Conservation (phyloP, 2,329 filamentous ascomycete genomes). For the Byssoonygena ceratinophila region DNA sequence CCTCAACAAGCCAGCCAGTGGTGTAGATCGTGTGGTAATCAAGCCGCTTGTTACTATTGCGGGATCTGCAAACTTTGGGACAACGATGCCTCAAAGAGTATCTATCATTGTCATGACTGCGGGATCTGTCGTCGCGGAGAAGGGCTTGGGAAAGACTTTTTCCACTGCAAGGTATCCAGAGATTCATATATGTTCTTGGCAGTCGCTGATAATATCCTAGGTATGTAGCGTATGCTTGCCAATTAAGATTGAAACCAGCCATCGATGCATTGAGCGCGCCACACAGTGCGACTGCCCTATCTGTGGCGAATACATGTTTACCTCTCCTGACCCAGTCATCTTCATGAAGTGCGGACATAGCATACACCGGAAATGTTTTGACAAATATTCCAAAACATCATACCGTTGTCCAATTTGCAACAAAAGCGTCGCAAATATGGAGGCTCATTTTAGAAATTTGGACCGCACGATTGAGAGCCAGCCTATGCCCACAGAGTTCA, state of each 20-base stretch:
- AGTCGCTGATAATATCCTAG: slow-evolving; percentile 37
- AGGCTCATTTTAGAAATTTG: slow-evolving; percentile 80
- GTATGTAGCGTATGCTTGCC: slow-evolving; percentile 90
- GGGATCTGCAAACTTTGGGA: slow-evolving; percentile 95
- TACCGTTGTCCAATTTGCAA: slow-evolving; percentile 97
- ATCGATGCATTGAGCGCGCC: slow-evolving; percentile 88
- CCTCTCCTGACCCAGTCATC: slow-evolving; percentile 74
- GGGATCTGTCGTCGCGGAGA: slow-evolving; percentile 87
- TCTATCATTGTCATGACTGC: slow-evolving; percentile 94
- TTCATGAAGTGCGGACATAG: slow-evolving; percentile 95
- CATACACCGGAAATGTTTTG: slow-evolving; percentile 82
- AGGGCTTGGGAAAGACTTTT: slow-evolving; percentile 86
- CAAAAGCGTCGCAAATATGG: slow-evolving; percentile 96
- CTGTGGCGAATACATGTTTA: slow-evolving; percentile 94
- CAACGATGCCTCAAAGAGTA: slow-evolving; percentile 76
- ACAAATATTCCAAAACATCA: slow-evolving; percentile 74
- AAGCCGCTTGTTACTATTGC: slow-evolving; percentile 84
- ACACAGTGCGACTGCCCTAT: slow-evolving; percentile 96
- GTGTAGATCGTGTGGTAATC: slow-evolving; percentile 65
- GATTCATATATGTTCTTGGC: not conserved
- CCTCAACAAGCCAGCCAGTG: slow-evolving; percentile 71
- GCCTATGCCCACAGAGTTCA: slow-evolving; percentile 81
- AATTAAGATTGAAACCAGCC: slow-evolving; percentile 70
- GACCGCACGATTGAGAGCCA: slow-evolving; percentile 79
- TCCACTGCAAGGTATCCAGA: slow-evolving; percentile 78